Conservation (phyloP, 176 grass and related monocot genomes). For the Rhynchospora pubera region DNA sequence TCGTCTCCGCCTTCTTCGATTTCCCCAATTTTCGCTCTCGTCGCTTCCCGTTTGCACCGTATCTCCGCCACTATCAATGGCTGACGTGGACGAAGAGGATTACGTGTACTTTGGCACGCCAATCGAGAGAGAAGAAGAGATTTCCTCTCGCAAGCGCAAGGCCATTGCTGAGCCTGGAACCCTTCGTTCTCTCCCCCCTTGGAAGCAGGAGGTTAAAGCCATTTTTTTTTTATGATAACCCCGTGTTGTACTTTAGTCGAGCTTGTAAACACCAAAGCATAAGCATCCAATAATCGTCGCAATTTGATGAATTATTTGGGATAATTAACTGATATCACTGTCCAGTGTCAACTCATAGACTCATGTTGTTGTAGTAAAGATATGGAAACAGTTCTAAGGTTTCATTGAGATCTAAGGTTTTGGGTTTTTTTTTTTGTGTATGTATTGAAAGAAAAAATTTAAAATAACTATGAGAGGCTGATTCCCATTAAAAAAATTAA, state of each 20-base stretch:
- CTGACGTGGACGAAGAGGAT: slow-evolving; percentile 50
- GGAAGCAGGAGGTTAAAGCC: slow-evolving; percentile 84
- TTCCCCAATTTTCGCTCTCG: background rate
- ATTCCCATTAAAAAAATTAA: background rate
- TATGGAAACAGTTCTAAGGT: background rate
- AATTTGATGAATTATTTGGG: no score
- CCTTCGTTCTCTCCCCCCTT: slow-evolving; percentile 65
- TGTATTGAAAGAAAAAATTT: background rate
- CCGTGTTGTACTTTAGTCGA: background rate
- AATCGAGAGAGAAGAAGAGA: slow-evolving; percentile 84
- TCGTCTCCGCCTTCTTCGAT: background rate
- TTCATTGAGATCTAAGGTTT: background rate
- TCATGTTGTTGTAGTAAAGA: background rate
- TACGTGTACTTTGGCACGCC: slow-evolving; percentile 68
- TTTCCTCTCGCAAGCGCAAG: slow-evolving; percentile 77
- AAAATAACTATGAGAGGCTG: background rate
- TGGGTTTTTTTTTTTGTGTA: background rate
- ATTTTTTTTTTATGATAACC: background rate
- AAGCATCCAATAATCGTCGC: no score
- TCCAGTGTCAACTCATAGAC: background rate
- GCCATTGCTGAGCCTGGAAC: slow-evolving; percentile 70
- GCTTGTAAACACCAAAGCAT: background rate
- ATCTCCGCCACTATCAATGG: slow-evolving; percentile 21
- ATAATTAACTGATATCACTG: no score
- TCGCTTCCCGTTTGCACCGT: background rate